Evolutionary conservation across 352 stramenopile genomes (phyloP).

Genomic region (Phytophthora pisi): DNA sequence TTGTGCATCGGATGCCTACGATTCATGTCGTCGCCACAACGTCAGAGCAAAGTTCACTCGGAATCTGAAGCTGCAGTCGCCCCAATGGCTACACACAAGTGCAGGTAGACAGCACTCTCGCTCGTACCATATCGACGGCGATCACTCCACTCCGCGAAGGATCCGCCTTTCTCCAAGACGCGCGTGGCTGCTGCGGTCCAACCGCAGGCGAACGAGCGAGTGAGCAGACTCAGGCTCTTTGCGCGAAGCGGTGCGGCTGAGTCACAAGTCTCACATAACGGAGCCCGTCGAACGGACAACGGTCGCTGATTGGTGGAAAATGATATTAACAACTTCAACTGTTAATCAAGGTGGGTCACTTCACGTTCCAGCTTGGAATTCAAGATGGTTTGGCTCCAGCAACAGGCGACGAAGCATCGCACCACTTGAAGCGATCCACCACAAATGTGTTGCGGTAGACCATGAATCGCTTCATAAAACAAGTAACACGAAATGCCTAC

Average conservation of each 20-base stretch:
- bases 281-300: neutral
- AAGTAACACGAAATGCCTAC: neutral
- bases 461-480: too few species aligned
- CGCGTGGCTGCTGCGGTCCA: neutral
- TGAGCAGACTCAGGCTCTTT: too few species aligned
- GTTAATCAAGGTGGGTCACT: constrained; percentile 12
- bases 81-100: neutral
- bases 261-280: neutral
- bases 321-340: neutral
- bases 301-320: neutral
- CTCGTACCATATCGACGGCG: constrained; percentile 9
- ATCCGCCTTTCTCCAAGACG: constrained; percentile 1
- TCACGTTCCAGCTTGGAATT: too few species aligned
- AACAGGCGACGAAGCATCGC: too few species aligned
- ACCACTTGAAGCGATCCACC: too few species aligned
- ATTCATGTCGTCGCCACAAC: neutral
- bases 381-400: too few species aligned
- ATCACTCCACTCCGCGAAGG: neutral
- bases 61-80: constrained; percentile 18
- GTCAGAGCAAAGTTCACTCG: constrained; percentile 11
- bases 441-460: too few species aligned
- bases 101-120: neutral
- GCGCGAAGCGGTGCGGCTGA: neutral
- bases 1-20: neutral
- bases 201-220: neutral